A percentile compares a stretch with the other conserved stretches of the same genome.
Evolutionary conservation across 2,329 filamentous ascomycete species (phyloP).

Genomic region (Scopulariopsis brevicaulis): DNA sequence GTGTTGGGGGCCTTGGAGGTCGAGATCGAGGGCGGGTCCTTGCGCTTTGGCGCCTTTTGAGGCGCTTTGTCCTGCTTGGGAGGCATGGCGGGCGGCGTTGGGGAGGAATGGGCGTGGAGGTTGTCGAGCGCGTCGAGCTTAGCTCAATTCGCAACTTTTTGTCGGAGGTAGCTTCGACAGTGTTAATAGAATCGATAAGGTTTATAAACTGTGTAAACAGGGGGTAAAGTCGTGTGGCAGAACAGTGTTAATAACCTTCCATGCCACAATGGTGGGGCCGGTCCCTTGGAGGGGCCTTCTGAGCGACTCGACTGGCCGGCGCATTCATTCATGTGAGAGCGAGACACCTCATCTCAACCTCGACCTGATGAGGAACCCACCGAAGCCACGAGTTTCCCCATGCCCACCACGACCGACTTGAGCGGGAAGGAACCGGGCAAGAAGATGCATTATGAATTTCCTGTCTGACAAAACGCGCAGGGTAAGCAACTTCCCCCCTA

Average conservation of each 20-base stretch:
- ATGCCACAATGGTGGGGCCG: neutral
- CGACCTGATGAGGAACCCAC: neutral
- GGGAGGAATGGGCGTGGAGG: neutral
- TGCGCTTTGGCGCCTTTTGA: constrained; percentile 1
- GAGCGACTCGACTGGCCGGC: neutral
- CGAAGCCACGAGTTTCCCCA: neutral
- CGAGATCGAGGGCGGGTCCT: neutral
- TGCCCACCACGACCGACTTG: neutral
- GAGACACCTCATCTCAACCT: neutral
- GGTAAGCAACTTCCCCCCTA: neutral
- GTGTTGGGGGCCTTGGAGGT: neutral
- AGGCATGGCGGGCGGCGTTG: neutral
- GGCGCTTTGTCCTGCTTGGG: constrained; percentile 1
- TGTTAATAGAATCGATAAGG: neutral
- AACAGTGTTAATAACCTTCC: neutral
- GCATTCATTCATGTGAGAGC: neutral
- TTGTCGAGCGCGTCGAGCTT: neutral
- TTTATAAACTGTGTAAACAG: neutral
- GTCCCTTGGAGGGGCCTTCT: neutral
- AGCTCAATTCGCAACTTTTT: neutral
- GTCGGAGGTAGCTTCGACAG: neutral
- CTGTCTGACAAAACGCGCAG: constrained; percentile 4
- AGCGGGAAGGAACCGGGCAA: neutral
- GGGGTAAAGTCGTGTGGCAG: too few relatives aligned
- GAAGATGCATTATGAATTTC: constrained; percentile 5